These are phyloP conservation scores for Aspergillus awamori DNA, from an alignment of 2,329 filamentous ascomycete genomes.

Conservation along the genomic window DNA sequence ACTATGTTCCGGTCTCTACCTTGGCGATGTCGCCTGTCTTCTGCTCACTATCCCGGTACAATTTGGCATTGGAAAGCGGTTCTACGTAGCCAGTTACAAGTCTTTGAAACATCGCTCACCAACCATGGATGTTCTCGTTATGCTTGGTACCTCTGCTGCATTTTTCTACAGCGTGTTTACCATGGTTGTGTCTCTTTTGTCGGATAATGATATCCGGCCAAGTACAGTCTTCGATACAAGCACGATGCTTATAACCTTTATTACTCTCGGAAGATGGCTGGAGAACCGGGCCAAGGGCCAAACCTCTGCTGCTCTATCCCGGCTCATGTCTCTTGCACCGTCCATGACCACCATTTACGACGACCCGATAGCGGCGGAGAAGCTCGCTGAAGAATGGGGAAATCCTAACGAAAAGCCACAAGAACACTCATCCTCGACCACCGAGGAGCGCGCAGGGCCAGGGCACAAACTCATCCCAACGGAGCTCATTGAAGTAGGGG, in stretches of 20 bases:
- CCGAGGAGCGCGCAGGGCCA: constrained; percentile 47
- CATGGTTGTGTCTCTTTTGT: constrained; percentile 79
- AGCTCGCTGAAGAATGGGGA: constrained; percentile 80
- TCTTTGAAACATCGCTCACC: constrained; percentile 87
- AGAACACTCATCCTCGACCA: constrained; percentile 17
- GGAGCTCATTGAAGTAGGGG: constrained; percentile 89
- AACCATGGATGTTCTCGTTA: constrained; percentile 96
- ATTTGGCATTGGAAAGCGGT: constrained; percentile 92
- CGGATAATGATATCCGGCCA: constrained; percentile 76
- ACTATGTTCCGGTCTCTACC: constrained; percentile 73
- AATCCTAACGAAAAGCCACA: constrained; percentile 12
- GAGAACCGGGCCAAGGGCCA: constrained; percentile 96
- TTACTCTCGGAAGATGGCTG: constrained; percentile 84
- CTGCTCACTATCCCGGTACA: constrained; percentile 87
- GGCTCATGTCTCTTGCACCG: constrained; percentile 91
- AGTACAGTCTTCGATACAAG: constrained; percentile 95
- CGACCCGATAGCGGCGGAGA: constrained; percentile 90
- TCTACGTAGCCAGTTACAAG: constrained; percentile 92
- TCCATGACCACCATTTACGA: constrained; percentile 97
- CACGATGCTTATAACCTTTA: constrained; percentile 97
- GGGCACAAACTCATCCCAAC: constrained; percentile 88
- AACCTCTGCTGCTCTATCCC: constrained; percentile 89
- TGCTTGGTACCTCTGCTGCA: constrained; percentile 88
- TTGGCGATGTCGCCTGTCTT: constrained; percentile 85
- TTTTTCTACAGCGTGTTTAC: constrained; percentile 93